Conservation (phyloP, 2,329 filamentous ascomycete genomes). For the Huntiella decipiens region DNA sequence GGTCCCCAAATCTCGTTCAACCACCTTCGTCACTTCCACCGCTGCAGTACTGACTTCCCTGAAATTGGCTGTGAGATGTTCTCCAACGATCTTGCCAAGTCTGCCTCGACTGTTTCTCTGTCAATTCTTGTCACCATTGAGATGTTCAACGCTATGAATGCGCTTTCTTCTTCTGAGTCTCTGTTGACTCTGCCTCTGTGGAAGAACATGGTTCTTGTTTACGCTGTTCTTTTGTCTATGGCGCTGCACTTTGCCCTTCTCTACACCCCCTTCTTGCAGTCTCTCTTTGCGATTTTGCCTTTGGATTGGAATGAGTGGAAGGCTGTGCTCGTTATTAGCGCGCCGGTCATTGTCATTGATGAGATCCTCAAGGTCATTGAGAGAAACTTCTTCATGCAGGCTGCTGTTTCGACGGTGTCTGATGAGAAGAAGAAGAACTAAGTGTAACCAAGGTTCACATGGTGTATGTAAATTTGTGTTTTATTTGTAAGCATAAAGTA, state of each 20-base stretch:
- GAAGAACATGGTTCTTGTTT: constrained; percentile 97
- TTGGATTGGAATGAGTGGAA: constrained; percentile 78
- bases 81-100: constrained; percentile 62
- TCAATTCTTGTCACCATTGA: constrained; percentile 91
- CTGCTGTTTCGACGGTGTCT: constrained; percentile 16
- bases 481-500: too few species aligned
- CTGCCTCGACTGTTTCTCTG: constrained; percentile 81
- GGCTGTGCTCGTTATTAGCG: constrained; percentile 73
- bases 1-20: constrained; percentile 84
- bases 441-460: too few species aligned
- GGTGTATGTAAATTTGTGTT: too few species aligned
- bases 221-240: constrained; percentile 87
- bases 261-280: constrained; percentile 77
- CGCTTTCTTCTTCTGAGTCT: constrained; percentile 84
- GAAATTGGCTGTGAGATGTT: constrained; percentile 91
- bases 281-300: constrained; percentile 77
- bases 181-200: constrained; percentile 86
- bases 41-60: constrained; percentile 67
- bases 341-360: constrained; percentile 76
- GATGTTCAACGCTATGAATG: constrained; percentile 99
- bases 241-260: constrained; percentile 82
- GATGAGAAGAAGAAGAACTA: constrained; percentile 32
- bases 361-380: constrained; percentile 68
- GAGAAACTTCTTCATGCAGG: constrained; percentile 43
- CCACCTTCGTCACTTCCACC: constrained; percentile 84